These are phyloP conservation scores for Trichoderma arundinaceum DNA, from an alignment of 2,329 filamentous ascomycete species.

Conservation along the genomic window DNA sequence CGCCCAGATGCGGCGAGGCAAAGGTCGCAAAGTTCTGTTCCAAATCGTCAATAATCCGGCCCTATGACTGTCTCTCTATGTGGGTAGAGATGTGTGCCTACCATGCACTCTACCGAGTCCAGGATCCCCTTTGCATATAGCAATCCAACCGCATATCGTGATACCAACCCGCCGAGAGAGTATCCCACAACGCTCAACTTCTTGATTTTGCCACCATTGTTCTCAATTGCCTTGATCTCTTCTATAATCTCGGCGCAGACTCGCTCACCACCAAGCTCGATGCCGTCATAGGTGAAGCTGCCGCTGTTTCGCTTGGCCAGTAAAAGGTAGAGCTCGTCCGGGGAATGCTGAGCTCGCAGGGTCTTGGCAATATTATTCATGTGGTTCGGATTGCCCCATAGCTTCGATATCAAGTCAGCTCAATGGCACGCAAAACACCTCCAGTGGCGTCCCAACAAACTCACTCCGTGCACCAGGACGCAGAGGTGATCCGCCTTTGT, in stretches of 20 bases:
- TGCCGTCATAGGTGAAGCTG: constrained; percentile 73
- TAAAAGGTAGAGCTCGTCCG: constrained; percentile 71
- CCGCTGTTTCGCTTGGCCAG: constrained; percentile 75
- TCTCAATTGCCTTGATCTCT: constrained; percentile 61
- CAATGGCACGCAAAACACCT: not conserved
- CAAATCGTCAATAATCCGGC: not conserved
- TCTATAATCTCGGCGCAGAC: constrained; percentile 71
- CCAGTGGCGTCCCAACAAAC: constrained; percentile 38
- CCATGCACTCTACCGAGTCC: constrained; percentile 77
- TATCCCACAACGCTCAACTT: constrained; percentile 91
- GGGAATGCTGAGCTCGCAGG: constrained; percentile 64
- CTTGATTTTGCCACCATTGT: constrained; percentile 70
- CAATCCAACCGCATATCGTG: constrained; percentile 84
- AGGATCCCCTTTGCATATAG: constrained; percentile 81
- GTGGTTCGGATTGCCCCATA: constrained; percentile 82
- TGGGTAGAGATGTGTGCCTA: constrained; percentile 44
- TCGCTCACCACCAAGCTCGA: constrained; percentile 70
- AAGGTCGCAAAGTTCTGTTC: constrained; percentile 88
- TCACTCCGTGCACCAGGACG: constrained; percentile 77
- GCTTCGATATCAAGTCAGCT: constrained; percentile 48
- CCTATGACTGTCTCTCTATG: not conserved
- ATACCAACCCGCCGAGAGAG: constrained; percentile 84
- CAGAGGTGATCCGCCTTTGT: constrained; percentile 71
- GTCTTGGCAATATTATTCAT: constrained; percentile 70
- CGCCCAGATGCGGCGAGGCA: constrained; percentile 82